Conservation (phyloP, 2,329 filamentous ascomycete species). For the Penicillium verrucosum region DNA sequence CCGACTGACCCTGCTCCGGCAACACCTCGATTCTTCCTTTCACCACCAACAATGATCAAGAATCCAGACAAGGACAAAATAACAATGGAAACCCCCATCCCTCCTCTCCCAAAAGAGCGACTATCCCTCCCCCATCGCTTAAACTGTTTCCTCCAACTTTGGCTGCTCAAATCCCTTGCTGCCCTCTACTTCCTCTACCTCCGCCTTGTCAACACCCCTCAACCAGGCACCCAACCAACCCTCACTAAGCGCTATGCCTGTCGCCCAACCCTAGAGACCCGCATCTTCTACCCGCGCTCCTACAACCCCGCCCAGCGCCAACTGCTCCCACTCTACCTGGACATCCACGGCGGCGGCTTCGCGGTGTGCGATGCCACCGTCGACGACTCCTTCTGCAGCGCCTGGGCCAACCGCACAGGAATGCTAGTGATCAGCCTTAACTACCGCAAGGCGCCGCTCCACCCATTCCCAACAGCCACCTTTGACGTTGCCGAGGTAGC, state of each 20-base stretch:
- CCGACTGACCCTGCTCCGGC: background rate
- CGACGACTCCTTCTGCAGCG: conserved; percentile 49
- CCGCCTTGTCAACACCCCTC: conserved; percentile 8
- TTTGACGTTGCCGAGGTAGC: conserved; percentile 49
- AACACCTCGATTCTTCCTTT: background rate
- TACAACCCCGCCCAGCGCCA: conserved; percentile 20
- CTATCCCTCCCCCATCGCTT: conserved; percentile 14
- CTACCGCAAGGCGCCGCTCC: conserved; percentile 49
- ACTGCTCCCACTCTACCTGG: conserved; percentile 44
- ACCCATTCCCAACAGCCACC: conserved; percentile 44
- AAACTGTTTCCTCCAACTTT: conserved; percentile 22
- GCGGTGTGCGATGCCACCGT: conserved; percentile 44
- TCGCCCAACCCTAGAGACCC: background rate
- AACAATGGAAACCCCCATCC: background rate
- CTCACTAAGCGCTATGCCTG: background rate
- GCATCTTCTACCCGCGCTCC: conserved; percentile 4
- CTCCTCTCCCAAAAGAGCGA: conserved; percentile 16
- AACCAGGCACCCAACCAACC: background rate
- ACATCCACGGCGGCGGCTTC: conserved; percentile 47
- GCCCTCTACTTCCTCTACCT: conserved; percentile 11
- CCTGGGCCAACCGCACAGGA: conserved; percentile 41
- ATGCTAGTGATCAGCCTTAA: conserved; percentile 50
- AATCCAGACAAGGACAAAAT: background rate
- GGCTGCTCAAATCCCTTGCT: conserved; percentile 17
- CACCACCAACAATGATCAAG: background rate